Evolutionary conservation across 495 filamentous ascomycete species (phyloP), one percentile per base, ranked within the genome.

Genomic region (Daldinia childiae): DNA sequence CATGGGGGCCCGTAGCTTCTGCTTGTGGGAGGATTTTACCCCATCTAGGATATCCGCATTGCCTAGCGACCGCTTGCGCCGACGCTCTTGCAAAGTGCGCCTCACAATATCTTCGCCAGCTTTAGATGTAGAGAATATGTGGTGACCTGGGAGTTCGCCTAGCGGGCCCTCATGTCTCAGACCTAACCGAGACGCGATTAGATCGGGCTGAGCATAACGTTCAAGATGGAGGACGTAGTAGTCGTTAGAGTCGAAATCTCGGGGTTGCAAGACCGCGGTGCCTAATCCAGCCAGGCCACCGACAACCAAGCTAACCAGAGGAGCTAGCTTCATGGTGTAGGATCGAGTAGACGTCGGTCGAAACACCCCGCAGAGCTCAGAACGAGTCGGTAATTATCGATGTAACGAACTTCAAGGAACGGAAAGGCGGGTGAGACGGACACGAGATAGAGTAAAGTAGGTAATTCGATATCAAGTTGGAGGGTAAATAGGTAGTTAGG

Each of bases 151-250:
- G 6, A 99, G 87, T 75, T 94, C 88, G 30, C 93, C 94, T 34
- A 98, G 84, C 21, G 85, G 85, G 24, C 95, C 95, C 77, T 98
- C 95, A 77, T 97, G 90, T 43, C 87, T 84, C 32, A 97, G 85
- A 26, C 92, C 92, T 30, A 99, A 82, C 17, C 86, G 82, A 17
- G 84, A 80, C 14, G 95, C 93, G 59, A 98, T 82, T n/a, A 91
- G 82, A 32, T 85, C 79, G 26, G 96, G 95, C 3, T 87, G 84
- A 24, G 84, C 83, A 45, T 85, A 80, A 14, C 86, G 81, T 48
- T 88, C 88, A 66, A 98, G 88, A 67, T 96, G 92, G 56, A 98
- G 84, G 55, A 94, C 93, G 78, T 97, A 97, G 80, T 94, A 97
- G 76, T 98, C 93, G 80, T 90, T 90, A 6, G 88, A 85, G 11